These are phyloP conservation scores for Saturnispora halmiae DNA, from an alignment of 805 yeast species.

Conservation along the genomic window DNA sequence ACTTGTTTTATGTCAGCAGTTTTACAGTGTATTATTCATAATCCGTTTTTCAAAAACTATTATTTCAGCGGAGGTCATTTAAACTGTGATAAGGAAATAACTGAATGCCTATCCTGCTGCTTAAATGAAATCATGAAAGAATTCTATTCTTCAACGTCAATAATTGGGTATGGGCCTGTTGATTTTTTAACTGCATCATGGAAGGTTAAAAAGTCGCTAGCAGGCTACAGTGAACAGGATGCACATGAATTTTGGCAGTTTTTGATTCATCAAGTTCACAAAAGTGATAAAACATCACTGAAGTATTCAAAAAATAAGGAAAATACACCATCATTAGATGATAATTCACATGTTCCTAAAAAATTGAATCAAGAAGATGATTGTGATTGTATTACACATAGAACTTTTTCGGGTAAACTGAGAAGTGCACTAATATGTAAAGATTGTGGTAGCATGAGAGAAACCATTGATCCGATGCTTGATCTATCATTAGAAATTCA, in stretches of 20 bases:
- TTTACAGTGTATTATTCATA: slow-evolving; percentile 83
- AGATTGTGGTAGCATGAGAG: slow-evolving; percentile 54
- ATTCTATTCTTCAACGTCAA: slow-evolving; percentile 55
- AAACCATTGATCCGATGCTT: slow-evolving; percentile 78
- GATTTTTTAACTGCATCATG: slow-evolving; percentile 77
- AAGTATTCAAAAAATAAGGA: slow-evolving; percentile 19
- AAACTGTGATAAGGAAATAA: slow-evolving; percentile 35
- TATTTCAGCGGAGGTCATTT: slow-evolving; percentile 70
- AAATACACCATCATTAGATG: slow-evolving; percentile 17
- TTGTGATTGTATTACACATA: slow-evolving; percentile 77
- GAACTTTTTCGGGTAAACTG: slow-evolving; percentile 73
- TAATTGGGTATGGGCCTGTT: slow-evolving; percentile 73
- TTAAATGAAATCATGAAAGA: slow-evolving; percentile 69
- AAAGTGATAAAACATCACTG: slow-evolving; percentile 27
- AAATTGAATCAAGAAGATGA: slow-evolving; percentile 5
- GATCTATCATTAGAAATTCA: slow-evolving; percentile 77
- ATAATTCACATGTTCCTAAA: slow-evolving; percentile 4
- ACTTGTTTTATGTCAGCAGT: slow-evolving; percentile 95
- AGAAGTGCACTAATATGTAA: slow-evolving; percentile 73
- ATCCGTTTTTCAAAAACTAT: slow-evolving; percentile 73
- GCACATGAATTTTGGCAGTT: slow-evolving; percentile 98
- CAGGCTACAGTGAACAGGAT: slow-evolving; percentile 96
- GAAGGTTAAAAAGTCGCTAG: slow-evolving; percentile 73
- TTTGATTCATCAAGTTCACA: slow-evolving; percentile 74
- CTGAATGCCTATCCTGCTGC: slow-evolving; percentile 74